Evolutionary conservation across 1,284 basidiomycete genomes (phyloP), one percentile per base, ranked within the genome.

Genomic region (Pseudozyma tsukubaensis): DNA sequence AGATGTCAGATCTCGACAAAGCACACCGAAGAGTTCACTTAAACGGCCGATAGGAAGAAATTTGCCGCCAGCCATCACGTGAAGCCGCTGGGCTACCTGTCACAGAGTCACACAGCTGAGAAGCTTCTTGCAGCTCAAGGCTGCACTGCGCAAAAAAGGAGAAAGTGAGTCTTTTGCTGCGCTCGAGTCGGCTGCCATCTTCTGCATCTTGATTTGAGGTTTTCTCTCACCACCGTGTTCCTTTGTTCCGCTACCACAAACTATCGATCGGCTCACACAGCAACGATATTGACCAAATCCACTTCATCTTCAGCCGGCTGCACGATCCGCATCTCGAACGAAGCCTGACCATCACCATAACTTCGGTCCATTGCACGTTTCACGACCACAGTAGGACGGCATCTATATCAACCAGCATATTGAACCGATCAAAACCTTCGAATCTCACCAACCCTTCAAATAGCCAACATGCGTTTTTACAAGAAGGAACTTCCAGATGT

Each of bases 401-500:
- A 10, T 29, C 40, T 36, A 34, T 10, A 37, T 36, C 9, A 13
- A 3, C 5, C 36, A 13, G 19, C 49, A 18, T 3, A 39, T 37
- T 11, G n/a, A 7, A 18, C 18, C 16, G 16, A 13, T 7, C 16
- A 9, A 13, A 10, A n/a, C 5, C 36, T 32, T 39, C 2, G 18
- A 13, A 18, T 24, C 3, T 12, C 13, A 19, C 19, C 37, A 36
- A 35, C 13, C 37, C 19, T 9, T 39, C n/a, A 42, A 14, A 36
- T 18, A 40, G 42, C 59, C 71, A 81, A 43, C n/a, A 84, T 84
- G 83, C 74, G 83, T 52, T 83, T 76, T 77, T 84, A 83, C 73
- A 79, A 84, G 59, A 83, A 84, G 73, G 72, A 79, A 56, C 63
- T 84, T 43, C 83, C 83, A 11, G 83, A 84, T 57, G 92, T 97